Percentiles rank a stretch among this genome's conserved stretches.
Conservation (phyloP, 306 rosid species). For the Potentilla sterilis region DNA sequence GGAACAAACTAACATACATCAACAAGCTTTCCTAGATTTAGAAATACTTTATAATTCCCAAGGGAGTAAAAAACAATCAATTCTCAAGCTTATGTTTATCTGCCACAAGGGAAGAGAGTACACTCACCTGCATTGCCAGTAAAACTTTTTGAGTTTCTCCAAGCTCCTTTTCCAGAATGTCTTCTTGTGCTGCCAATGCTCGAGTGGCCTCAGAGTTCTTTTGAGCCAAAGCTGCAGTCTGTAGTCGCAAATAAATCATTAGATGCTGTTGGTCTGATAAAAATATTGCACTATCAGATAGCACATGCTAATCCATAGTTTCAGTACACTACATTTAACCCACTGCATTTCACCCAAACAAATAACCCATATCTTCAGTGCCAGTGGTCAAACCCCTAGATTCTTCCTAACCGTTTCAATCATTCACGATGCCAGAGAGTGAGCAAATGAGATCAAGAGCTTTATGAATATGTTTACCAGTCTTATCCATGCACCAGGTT, state of each 20-base stretch:
- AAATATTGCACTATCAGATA: background rate
- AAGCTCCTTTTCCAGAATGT: conserved; percentile 83
- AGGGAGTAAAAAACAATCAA: background rate
- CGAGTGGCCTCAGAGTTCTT: conserved; percentile 82
- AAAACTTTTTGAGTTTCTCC: conserved; percentile 84
- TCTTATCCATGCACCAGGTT: background rate
- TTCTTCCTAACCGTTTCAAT: background rate
- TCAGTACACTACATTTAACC: background rate
- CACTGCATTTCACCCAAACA: background rate
- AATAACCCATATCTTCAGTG: background rate
- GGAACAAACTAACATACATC: background rate
- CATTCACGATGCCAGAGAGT: background rate
- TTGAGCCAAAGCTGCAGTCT: conserved; percentile 82
- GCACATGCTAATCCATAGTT: background rate
- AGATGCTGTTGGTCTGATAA: background rate
- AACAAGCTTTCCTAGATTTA: background rate
- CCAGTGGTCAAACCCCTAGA: background rate
- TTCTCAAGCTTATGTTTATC: background rate
- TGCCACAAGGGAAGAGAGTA: background rate
- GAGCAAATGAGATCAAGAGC: background rate
- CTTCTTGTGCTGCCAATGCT: conserved; percentile 72
- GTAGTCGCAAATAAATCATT: conserved; percentile 38
- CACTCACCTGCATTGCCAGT: conserved; percentile 88
- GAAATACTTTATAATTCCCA: background rate
- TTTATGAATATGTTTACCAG: background rate